Evolutionary conservation across 139 green algal species (phyloP), one percentile per base, ranked within the genome.

Genomic region (Chlorella sp.): DNA sequence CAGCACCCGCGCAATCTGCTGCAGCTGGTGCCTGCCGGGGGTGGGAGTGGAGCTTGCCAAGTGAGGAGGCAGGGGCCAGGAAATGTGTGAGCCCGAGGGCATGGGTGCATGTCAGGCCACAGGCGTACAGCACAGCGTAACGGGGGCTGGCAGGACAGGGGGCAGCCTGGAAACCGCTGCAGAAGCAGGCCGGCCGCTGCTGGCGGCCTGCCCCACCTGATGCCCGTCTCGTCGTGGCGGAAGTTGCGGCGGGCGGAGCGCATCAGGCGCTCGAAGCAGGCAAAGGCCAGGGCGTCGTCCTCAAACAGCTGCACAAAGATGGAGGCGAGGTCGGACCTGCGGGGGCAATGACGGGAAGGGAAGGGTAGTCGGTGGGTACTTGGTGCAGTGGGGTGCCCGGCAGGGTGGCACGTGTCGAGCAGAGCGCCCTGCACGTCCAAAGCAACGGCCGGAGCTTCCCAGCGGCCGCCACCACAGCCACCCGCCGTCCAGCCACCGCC

Each of bases 261-360:
- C 95, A 98, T 98, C 34, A 98, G 88, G 26, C 81, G 83, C 51
- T 91, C 89, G 78, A 96, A 98, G 91, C 93, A 97, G 87, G 88
- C 94, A 86, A 98, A 98, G 6, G 94, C 95, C 43, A 97, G 85
- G 3, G 91, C 91, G 67, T 98, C 95, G 72, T 97, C 93, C 26
- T 94, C 90, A 58, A 96, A 80, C 51, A 98, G 82, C 81, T 92
- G 79, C 78, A 98, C 82, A 75, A 98, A 95, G 9, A 94, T 88
- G n/a, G 94, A 92, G 68, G 95, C 91, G 64, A 98, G 85, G 89
- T 98, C 95, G 20, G 81, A 85, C 81, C 81, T 85, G 81, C 80
- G 4, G 38, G 58, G 40, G 70, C 30, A 4, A 28, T n/a, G n/a
- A n/a, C n/a, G 60, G 30, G 19, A 1, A 9, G n/a, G 48, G 32